Conservation (phyloP, 306 rosid genomes). For the Glycine latifolia region DNA sequence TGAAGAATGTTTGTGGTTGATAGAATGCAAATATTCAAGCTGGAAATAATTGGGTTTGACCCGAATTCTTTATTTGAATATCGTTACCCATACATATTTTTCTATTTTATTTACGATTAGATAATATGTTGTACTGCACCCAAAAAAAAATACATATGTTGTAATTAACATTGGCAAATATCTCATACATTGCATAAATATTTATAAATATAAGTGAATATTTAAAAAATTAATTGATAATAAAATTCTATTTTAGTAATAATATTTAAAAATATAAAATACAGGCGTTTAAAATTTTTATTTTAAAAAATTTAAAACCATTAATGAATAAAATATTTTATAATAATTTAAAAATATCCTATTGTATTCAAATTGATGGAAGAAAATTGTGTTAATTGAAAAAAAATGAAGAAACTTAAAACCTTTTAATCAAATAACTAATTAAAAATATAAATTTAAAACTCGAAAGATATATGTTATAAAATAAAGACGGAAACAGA, state of each 20-base stretch:
- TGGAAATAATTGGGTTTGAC: conserved; percentile 20
- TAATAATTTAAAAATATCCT: not conserved
- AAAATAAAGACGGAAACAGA: too few species aligned
- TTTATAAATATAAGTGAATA: not conserved
- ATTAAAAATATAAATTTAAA: too few species aligned
- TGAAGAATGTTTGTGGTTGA: conserved; percentile 11
- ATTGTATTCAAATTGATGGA: not conserved
- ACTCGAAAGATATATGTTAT: too few species aligned
- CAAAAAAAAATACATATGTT: not conserved
- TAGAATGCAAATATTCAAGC: conserved; percentile 9
- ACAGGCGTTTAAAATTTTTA: not conserved
- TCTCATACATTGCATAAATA: not conserved
- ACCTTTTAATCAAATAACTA: too few species aligned
- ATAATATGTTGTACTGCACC: not conserved
- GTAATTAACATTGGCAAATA: not conserved
- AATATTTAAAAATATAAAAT: not conserved
- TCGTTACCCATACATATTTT: not conserved
- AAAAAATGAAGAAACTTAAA: too few species aligned
- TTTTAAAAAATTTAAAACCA: not conserved
- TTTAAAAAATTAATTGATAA: not conserved
- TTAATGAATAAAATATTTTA: not conserved
- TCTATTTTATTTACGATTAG: not conserved
- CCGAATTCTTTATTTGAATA: not conserved
- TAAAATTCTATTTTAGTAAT: not conserved
- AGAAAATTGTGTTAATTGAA: not conserved